Evolutionary conservation across 345 rosid species (phyloP).

Genomic region (Arabis hirsuta): DNA sequence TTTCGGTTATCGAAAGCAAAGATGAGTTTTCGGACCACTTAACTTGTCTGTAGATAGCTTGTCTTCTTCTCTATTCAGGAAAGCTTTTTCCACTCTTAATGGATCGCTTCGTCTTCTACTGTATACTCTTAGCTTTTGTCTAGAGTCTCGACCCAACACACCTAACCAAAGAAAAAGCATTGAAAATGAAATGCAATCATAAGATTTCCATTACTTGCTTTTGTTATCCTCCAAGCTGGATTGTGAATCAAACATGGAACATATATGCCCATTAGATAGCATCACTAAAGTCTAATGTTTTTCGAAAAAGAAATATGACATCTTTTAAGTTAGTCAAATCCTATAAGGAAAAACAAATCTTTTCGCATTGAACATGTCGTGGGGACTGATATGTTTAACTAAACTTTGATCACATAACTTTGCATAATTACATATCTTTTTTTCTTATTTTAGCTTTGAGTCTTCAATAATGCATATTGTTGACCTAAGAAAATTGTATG

Average conservation of each 20-base stretch:
- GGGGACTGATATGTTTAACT: constrained; percentile 32
- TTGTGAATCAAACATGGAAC: constrained; percentile 7
- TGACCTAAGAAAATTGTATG: neutral
- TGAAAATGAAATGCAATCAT: constrained; percentile 33
- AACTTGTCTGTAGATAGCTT: constrained; percentile 39
- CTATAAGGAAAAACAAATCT: neutral
- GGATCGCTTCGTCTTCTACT: constrained; percentile 29
- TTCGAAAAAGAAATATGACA: neutral
- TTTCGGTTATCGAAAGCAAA: constrained; percentile 27
- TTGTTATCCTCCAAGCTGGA: constrained; percentile 34
- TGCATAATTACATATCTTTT: constrained; percentile 53
- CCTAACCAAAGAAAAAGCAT: constrained; percentile 36
- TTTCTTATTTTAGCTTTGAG: constrained; percentile 44
- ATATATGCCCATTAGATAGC: constrained; percentile 1
- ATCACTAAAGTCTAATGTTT: neutral
- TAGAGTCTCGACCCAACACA: constrained; percentile 32
- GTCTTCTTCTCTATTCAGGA: constrained; percentile 36
- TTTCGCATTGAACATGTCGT: constrained; percentile 22
- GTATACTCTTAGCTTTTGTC: constrained; percentile 37
- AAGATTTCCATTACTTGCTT: constrained; percentile 5
- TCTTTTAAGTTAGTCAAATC: constrained; percentile 12
- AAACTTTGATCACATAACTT: constrained; percentile 49
- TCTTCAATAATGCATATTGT: constrained; percentile 53
- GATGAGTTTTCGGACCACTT: constrained; percentile 33
- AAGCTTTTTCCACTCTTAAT: constrained; percentile 26